A percentile compares a stretch with the other conserved stretches of the same genome.
Evolutionary conservation across 305 asterid species (phyloP).

Genomic region (Fraxinus floribunda): DNA sequence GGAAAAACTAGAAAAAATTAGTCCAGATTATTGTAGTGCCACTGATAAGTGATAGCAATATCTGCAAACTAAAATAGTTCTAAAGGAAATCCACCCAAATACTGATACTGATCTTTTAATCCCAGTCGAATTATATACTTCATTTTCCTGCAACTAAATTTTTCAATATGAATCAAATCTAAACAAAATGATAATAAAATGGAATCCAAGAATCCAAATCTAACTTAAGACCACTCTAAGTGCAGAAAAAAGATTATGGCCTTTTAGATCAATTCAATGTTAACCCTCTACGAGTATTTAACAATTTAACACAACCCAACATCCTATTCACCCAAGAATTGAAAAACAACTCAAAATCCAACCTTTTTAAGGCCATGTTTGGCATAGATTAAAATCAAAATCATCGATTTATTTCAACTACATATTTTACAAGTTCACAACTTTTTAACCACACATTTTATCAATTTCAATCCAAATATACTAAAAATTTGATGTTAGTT

Average conservation of each 20-base stretch:
- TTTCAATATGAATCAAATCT: neutral
- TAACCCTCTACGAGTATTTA: neutral
- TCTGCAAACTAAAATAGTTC: neutral
- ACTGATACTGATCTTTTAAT: neutral
- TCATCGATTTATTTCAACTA: too few relatives aligned
- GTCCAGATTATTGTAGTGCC: neutral
- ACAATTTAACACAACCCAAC: neutral
- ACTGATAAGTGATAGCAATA: neutral
- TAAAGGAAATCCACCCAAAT: neutral
- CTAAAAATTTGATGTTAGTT: too few relatives aligned
- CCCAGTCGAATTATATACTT: neutral
- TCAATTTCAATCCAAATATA: too few relatives aligned
- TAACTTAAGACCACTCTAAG: conserved; percentile 4
- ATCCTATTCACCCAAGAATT: neutral
- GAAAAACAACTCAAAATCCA: conserved; percentile 17
- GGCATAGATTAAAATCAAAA: too few relatives aligned
- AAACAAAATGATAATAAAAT: neutral
- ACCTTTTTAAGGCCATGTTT: neutral
- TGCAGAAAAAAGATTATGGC: conserved; percentile 2
- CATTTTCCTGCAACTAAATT: neutral
- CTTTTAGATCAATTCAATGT: neutral
- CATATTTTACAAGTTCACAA: too few relatives aligned
- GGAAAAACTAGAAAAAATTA: neutral
- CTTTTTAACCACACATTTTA: too few relatives aligned
- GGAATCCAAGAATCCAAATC: neutral